phyloP scores from a whole-genome alignment of 495 filamentous ascomycete species.

The Annulohypoxylon bovei region DNA sequence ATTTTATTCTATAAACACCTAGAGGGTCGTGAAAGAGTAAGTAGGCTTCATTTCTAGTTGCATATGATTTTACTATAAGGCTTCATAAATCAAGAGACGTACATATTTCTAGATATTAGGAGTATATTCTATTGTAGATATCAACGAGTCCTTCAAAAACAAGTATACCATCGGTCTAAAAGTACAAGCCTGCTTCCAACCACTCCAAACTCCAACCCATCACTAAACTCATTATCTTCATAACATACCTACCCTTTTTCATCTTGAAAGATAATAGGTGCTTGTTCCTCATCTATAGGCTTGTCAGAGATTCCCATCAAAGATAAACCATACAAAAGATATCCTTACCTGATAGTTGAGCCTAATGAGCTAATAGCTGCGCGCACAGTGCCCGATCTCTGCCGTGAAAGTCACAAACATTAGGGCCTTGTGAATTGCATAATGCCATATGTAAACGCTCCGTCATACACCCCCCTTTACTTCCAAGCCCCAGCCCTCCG shows the following conservation, averaged over 20 bases:
- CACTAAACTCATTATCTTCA: not conserved
- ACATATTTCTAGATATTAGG: too few species aligned
- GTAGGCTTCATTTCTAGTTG: too few species aligned
- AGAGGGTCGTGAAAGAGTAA: too few species aligned
- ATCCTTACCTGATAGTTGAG: not conserved
- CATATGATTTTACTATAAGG: too few species aligned
- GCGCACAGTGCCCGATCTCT: not conserved
- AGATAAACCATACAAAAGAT: not conserved
- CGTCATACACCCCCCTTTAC: constrained; percentile 45
- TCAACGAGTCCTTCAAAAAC: not conserved
- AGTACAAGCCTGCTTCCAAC: not conserved
- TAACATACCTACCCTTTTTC: not conserved
- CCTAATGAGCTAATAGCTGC: not conserved
- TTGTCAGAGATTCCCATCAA: not conserved
- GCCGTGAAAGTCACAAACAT: not conserved
- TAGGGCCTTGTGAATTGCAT: not conserved
- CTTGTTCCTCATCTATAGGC: not conserved
- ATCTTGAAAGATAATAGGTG: not conserved
- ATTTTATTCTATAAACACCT: too few species aligned
- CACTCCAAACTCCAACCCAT: not conserved
- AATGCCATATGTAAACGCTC: not conserved
- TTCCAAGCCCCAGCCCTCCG: constrained; percentile 81
- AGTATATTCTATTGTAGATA: too few species aligned
- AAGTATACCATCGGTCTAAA: not conserved
- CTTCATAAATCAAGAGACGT: too few species aligned